Conservation (phyloP, 202 grass and related monocot genomes). For the Hordeum pubiflorum region DNA sequence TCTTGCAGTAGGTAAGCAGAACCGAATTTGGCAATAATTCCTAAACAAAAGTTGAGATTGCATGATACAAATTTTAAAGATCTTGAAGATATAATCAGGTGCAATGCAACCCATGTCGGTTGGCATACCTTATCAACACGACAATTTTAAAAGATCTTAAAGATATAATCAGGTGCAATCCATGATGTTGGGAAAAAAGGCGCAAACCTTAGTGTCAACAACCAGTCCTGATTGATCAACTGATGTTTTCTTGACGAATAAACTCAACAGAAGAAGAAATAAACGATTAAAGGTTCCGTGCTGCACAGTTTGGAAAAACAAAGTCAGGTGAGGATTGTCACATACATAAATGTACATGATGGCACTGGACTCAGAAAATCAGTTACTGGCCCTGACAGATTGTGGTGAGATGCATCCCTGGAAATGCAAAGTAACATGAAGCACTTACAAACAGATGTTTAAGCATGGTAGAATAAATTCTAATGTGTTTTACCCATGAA, state of each 20-base stretch:
- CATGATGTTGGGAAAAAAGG: not conserved
- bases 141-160: too few species aligned
- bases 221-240: not conserved
- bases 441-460: too few species aligned
- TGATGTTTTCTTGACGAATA: not conserved
- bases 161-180: not conserved
- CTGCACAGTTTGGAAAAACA: not conserved
- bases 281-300: not conserved
- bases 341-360: conserved; percentile 43
- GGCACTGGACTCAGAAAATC: not conserved
- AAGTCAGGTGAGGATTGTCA: not conserved
- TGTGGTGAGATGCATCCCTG: not conserved
- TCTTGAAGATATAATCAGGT: too few species aligned
- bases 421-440: too few species aligned
- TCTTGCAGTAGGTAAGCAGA: too few species aligned
- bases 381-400: conserved; percentile 30
- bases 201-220: not conserved
- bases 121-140: not conserved
- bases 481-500: too few species aligned
- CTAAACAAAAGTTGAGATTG: too few species aligned
- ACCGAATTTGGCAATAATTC: too few species aligned
- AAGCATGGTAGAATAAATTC: too few species aligned
- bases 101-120: not conserved
- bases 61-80: too few species aligned
- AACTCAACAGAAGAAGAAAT: not conserved